A percentile compares a stretch with the other conserved stretches of the same genome.
Evolutionary conservation across 345 rosid species (phyloP).

Genomic region (Eutrema japonicum): DNA sequence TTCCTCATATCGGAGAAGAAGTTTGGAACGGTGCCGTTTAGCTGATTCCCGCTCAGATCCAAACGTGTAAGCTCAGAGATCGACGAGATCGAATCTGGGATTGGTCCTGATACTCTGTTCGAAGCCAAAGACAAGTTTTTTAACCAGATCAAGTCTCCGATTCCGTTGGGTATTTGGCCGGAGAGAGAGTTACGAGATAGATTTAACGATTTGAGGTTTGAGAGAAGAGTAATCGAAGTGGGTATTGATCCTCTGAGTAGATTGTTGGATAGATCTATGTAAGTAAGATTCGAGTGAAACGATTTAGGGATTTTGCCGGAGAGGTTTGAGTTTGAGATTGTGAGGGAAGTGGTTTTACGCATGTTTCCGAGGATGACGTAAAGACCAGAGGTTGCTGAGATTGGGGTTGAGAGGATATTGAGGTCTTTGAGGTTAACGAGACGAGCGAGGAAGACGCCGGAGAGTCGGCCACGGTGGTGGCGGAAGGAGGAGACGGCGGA

Average conservation of each 20-base stretch:
- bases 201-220: conserved; percentile 59
- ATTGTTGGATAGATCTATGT: conserved; percentile 72
- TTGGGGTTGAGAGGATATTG: conserved; percentile 55
- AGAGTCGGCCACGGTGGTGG: conserved; percentile 46
- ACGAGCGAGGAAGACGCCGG: conserved; percentile 73
- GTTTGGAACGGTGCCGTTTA: conserved; percentile 74
- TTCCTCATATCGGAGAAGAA: conserved; percentile 65
- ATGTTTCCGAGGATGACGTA: conserved; percentile 50
- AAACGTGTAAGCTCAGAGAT: conserved; percentile 63
- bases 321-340: conserved; percentile 67
- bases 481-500: conserved; percentile 58
- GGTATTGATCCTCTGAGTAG: conserved; percentile 65
- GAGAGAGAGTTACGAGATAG: conserved; percentile 65
- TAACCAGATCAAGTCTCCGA: conserved; percentile 65
- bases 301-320: conserved; percentile 50
- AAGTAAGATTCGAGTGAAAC: conserved; percentile 51
- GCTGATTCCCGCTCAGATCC: conserved; percentile 75
- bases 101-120: conserved; percentile 69
- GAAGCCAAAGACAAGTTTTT: conserved; percentile 67
- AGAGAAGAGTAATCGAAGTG: conserved; percentile 62
- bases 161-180: conserved; percentile 60
- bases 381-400: conserved; percentile 61
- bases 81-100: conserved; percentile 67
- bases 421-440: conserved; percentile 70
- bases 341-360: conserved; percentile 52